Conservation (phyloP, 192 early-diverging fungal genomes). For the Coemansia sp. region DNA sequence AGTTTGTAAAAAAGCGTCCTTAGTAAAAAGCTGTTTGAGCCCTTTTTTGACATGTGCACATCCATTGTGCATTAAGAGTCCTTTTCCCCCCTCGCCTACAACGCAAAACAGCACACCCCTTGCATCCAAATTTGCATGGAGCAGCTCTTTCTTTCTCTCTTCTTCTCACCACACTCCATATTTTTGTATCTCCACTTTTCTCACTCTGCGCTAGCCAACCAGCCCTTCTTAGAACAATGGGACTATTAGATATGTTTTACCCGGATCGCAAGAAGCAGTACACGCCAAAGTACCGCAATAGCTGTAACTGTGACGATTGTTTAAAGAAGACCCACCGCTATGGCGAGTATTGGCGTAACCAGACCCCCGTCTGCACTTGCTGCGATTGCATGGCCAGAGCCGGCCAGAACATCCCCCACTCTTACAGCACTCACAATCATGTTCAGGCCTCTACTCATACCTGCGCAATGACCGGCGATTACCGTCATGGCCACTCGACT, state of each 20-base stretch:
- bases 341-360: conserved; percentile 41
- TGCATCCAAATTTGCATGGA: neutral
- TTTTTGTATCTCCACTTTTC: neutral
- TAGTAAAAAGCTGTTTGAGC: neutral
- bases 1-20: neutral
- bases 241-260: conserved; percentile 34
- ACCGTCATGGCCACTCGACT: conserved; percentile 6
- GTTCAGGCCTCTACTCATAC: conserved; percentile 32
- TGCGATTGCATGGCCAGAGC: conserved; percentile 52
- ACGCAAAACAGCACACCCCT: neutral
- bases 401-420: conserved; percentile 35
- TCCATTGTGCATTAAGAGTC: neutral
- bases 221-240: conserved; percentile 36
- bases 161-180: neutral
- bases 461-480: conserved; percentile 27
- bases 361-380: conserved; percentile 44
- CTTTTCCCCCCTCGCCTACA: neutral
- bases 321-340: conserved; percentile 17
- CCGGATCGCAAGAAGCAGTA: conserved; percentile 32
- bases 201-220: neutral
- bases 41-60: neutral
- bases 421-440: conserved; percentile 35
- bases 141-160: neutral
- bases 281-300: conserved; percentile 34
- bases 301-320: conserved; percentile 44